Base-by-base conservation (phyloP, 352 stramenopile species). In the Globisporangium viniferum region DNA sequence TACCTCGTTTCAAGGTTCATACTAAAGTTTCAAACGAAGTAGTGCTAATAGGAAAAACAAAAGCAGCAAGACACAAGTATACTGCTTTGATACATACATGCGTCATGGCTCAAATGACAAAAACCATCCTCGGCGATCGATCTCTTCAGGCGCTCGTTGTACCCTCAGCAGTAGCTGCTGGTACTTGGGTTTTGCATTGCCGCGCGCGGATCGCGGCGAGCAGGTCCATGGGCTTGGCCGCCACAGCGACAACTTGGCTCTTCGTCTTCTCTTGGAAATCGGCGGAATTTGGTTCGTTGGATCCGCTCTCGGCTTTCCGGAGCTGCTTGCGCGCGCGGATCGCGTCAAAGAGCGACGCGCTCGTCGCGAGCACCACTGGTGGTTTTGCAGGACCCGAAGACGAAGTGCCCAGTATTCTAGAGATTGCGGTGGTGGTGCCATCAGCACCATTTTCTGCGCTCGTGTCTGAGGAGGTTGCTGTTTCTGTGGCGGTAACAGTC, bases 121-220 rank as follows among this genome's bases (percentile, higher is more conserved):
- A 27, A 27, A 60, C 14, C 18, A 59, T 14, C 29, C 10, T 41
- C 27, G 44, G 27, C 55, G 29, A 35, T 8, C 6, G 18, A 12
- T 22, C 18, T 51, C 15, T 22, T 60, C 31, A 60, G 5, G 57
- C 62, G n/a, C 27, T 62, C 1, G 60, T 66, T 29, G 46, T 55
- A n/a, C 33, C n/a, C 2, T 46, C 64, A 22, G 60, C 57, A 22
- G 60, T 1, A 15, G 46, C 8, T 15, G 60, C 31, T 39, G 24
- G 7, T 49, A 18, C 36, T 5, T 46, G 39, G 39, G 39, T 3
- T 51, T 62, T 64, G 46, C 57, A 29, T 60, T 82, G 80, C 6
- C 78, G 79, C 24, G 78, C 77, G 67, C 82, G 79, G 69, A 93
- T 93, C 31, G 81, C 80, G n/a, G 83, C 80, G 54, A 93, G 77